Base-by-base conservation (phyloP, 495 filamentous ascomycete genomes). In the Platismatia glauca region DNA sequence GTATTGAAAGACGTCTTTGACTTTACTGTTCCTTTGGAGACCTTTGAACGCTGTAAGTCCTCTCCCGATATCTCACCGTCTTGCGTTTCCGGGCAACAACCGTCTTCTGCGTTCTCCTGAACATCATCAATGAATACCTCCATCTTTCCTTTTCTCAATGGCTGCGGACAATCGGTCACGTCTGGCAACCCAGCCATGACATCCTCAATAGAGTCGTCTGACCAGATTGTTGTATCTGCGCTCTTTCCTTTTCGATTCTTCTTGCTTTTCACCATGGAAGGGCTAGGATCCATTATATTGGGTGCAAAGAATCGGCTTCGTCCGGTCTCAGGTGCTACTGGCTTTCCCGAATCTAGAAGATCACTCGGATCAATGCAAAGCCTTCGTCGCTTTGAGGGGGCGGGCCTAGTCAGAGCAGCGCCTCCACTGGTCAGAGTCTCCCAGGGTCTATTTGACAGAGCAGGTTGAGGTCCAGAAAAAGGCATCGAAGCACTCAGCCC, bases 141-240 rank as follows among this genome's bases (percentile, higher is more conserved):
- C 9, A 77, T 52, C 59, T 66, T 69, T n/a, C 60, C 46, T 64
- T 74, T 73, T 29, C 71, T 71, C n/a, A 66, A 50, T 52, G 71
- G 71, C 33, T 71, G 57, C 24, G 53, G 15, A 35, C 59, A 48
- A 15, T 75, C 66, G 2, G 61, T 61, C 44, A 77, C 73, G 60
- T 83, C 77, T 24, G 78, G 71, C 55, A 84, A 65, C 60, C 78
- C 75, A 9, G 80, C 77, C 75, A 84, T 80, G 29, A 81, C 82
- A 46, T 86, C 85, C 62, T 86, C 84, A 24, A 84, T 75, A 2
- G 83, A 77, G 63, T 88, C 86, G 66, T 90, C 87, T 2, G 86
- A 89, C 68, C 81, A 89, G 5, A 89, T 77, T 48, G 81, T 80
- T 60, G 88, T 78, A 31, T 80, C 80, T 46, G 71, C 69, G 56